A percentile compares a stretch with the other conserved stretches of the same genome.
Conservation (phyloP, 805 yeast genomes). For the Myxozyma nipponensis region DNA sequence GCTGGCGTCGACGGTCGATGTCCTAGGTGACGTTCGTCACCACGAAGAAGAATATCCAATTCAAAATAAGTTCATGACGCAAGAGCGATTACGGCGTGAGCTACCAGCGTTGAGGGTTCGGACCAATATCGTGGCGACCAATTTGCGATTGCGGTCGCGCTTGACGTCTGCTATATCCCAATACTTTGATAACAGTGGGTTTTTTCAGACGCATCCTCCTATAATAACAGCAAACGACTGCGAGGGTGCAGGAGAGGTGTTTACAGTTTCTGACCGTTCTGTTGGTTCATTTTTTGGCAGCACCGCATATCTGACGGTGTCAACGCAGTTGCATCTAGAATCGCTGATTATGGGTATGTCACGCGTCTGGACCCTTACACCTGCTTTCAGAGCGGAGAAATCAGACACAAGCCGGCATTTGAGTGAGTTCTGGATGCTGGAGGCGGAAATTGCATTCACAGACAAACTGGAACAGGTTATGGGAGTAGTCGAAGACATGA, state of each 20-base stretch:
- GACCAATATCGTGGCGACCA: conserved; percentile 58
- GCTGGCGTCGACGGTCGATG: conserved; percentile 38
- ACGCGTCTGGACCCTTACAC: conserved; percentile 83
- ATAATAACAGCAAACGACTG: conserved; percentile 85
- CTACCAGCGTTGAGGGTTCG: conserved; percentile 78
- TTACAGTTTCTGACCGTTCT: conserved; percentile 47
- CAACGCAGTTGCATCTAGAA: conserved; percentile 89
- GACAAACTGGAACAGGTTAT: conserved; percentile 56
- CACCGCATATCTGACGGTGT: conserved; percentile 74
- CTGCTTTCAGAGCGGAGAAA: conserved; percentile 91
- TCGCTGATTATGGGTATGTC: conserved; percentile 67
- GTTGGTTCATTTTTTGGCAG: conserved; percentile 54
- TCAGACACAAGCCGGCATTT: conserved; percentile 89
- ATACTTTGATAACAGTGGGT: conserved; percentile 53
- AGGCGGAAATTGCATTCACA: conserved; percentile 77
- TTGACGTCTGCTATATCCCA: conserved; percentile 52
- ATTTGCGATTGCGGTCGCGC: conserved; percentile 68
- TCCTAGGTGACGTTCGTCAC: conserved; percentile 53
- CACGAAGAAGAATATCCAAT: conserved; percentile 59
- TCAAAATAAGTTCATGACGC: conserved; percentile 71
- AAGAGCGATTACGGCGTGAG: conserved; percentile 58
- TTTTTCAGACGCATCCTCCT: conserved; percentile 80
- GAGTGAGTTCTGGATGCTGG: conserved; percentile 97
- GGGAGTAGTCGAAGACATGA: conserved; percentile 63
- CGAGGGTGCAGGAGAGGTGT: conserved; percentile 96